These are phyloP conservation scores for Saccharomycopsis synnaedendra DNA, from an alignment of 805 yeast species.

Conservation along the genomic window DNA sequence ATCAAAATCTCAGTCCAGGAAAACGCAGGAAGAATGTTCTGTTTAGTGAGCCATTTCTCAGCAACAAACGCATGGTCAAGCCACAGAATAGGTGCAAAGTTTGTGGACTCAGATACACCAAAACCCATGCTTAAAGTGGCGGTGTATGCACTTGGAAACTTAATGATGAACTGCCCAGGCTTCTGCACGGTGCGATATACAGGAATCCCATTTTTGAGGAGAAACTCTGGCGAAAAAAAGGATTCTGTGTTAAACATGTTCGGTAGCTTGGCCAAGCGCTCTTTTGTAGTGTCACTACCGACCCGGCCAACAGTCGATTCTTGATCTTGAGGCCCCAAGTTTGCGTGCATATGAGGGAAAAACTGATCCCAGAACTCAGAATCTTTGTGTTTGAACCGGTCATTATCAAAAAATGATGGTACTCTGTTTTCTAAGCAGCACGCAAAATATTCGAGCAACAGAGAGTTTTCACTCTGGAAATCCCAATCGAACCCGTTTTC, in stretches of 20 bases:
- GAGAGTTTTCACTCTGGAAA: constrained; percentile 2
- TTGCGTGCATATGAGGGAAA: constrained; percentile 8
- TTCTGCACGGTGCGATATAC: constrained; percentile 39
- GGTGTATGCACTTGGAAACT: constrained; percentile 45
- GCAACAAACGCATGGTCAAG: constrained; percentile 35
- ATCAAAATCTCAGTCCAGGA: constrained; percentile 37
- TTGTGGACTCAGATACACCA: constrained; percentile 41
- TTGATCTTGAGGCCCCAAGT: background rate
- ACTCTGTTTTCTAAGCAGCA: constrained; percentile 26
- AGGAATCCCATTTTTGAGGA: constrained; percentile 37
- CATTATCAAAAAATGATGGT: constrained; percentile 21
- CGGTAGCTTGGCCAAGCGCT: constrained; percentile 2
- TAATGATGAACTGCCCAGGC: constrained; percentile 51
- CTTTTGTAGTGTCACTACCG: too few relatives aligned
- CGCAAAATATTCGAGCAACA: constrained; percentile 12
- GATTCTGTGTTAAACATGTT: constrained; percentile 30
- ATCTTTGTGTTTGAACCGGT: constrained; percentile 12
- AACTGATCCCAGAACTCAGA: constrained; percentile 4
- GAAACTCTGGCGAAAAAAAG: constrained; percentile 36
- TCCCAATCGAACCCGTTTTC: background rate
- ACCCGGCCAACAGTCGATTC: too few relatives aligned
- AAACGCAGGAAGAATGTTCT: constrained; percentile 39
- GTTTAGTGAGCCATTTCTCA: constrained; percentile 38
- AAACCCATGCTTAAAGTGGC: constrained; percentile 43
- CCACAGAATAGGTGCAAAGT: constrained; percentile 51